A percentile compares a stretch with the other conserved stretches of the same genome.
Evolutionary conservation across 1,284 basidiomycete species (phyloP).

Genomic region (Apiotrichum akiyoshidainum): DNA sequence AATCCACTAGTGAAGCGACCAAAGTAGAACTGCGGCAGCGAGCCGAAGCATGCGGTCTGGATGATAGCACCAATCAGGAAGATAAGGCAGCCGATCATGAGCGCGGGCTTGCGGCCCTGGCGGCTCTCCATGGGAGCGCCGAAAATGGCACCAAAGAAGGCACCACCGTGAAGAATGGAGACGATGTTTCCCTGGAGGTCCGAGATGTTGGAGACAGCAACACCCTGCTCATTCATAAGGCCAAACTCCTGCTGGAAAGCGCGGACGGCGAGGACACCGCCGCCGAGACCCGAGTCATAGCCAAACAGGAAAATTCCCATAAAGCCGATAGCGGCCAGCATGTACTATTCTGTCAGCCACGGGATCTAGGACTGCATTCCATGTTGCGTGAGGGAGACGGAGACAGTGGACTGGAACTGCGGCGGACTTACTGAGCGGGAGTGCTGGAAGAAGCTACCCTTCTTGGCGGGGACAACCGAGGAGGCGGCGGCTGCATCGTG

Average conservation of each 20-base stretch:
- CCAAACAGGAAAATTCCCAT: constrained; percentile 77
- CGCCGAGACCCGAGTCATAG: constrained; percentile 30
- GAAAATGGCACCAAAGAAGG: constrained; percentile 70
- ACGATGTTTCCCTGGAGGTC: constrained; percentile 57
- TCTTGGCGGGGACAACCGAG: constrained; percentile 5
- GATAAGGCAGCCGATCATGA: constrained; percentile 60
- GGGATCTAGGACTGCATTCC: too few relatives aligned
- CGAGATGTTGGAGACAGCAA: constrained; percentile 24
- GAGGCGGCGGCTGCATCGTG: neutral
- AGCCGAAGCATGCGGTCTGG: constrained; percentile 47
- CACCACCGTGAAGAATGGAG: constrained; percentile 64
- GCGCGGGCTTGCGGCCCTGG: constrained; percentile 56
- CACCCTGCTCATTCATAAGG: constrained; percentile 52
- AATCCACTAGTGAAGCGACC: constrained; percentile 70
- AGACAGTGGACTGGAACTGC: too few relatives aligned
- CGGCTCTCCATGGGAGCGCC: constrained; percentile 52
- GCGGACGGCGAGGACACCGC: constrained; percentile 50
- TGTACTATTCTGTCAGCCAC: constrained; percentile 18
- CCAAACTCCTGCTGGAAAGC: constrained; percentile 66
- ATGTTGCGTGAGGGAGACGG: too few relatives aligned
- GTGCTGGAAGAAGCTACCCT: constrained; percentile 2
- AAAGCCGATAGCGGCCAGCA: constrained; percentile 68
- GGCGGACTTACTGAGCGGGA: constrained; percentile 6
- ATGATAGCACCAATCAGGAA: constrained; percentile 65
- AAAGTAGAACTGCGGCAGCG: constrained; percentile 20